phyloP scores from a whole-genome alignment of 2,329 filamentous ascomycete genomes.

The Furcasterigmium furcatum region DNA sequence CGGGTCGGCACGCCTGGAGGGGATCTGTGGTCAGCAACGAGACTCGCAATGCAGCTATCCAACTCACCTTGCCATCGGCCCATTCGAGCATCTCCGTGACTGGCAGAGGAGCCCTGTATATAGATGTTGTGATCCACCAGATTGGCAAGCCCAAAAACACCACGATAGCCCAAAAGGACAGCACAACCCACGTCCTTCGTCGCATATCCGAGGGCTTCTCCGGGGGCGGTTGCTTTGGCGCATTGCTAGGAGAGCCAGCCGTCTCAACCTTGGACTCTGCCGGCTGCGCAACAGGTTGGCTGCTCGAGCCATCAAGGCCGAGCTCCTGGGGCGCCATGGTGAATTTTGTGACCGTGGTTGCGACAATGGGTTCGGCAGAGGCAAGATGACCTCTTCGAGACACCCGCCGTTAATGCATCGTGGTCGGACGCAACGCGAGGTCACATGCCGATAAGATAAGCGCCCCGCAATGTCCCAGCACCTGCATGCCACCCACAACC shows the following conservation, averaged over 20 bases:
- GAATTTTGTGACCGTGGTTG: no score
- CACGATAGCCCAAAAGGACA: conserved; percentile 89
- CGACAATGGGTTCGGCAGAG: not conserved
- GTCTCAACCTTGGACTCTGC: not conserved
- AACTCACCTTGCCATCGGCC: conserved; percentile 79
- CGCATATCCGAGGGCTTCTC: conserved; percentile 69
- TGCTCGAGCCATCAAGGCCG: not conserved
- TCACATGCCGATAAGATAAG: conserved; percentile 5
- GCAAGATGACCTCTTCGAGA: not conserved
- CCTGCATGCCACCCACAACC: no score
- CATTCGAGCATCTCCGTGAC: conserved; percentile 84
- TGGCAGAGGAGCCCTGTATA: conserved; percentile 82
- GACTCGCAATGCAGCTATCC: no score
- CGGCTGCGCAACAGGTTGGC: not conserved
- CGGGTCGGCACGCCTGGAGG: conserved; percentile 74
- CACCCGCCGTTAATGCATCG: not conserved
- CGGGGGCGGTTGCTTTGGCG: conserved; percentile 61
- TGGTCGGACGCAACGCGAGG: conserved; percentile 1
- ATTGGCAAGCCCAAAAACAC: conserved; percentile 81
- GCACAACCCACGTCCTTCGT: conserved; percentile 70
- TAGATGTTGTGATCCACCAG: conserved; percentile 95
- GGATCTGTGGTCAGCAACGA: not conserved
- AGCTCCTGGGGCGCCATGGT: not conserved
- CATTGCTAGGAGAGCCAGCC: conserved; percentile 5
- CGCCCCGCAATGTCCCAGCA: no score